Conservation (phyloP, 495 filamentous ascomycete genomes). For the Barbatosphaeria neglecta region DNA sequence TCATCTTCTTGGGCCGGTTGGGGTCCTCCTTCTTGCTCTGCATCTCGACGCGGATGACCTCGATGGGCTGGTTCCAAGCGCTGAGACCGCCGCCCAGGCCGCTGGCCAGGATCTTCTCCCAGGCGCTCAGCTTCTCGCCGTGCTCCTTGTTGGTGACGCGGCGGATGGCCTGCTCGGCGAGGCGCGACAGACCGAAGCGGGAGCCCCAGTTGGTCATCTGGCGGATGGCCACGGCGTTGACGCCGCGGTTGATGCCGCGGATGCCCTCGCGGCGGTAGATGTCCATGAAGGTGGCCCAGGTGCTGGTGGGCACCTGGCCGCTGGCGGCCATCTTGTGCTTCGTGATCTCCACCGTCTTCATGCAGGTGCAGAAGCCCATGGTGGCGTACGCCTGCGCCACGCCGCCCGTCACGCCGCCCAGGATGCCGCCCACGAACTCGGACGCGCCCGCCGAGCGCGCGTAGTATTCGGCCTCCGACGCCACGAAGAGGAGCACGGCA, state of each 20-base stretch:
- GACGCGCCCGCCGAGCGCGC: conserved; percentile 68
- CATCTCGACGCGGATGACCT: conserved; percentile 99
- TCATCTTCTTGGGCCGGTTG: conserved; percentile 97
- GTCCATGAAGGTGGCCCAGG: conserved; percentile 88
- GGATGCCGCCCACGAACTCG: conserved; percentile 80
- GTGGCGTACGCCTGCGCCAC: conserved; percentile 97
- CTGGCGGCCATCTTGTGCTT: conserved; percentile 83
- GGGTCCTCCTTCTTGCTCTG: conserved; percentile 97
- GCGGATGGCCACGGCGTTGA: conserved; percentile 95
- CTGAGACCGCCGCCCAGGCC: conserved; percentile 83
- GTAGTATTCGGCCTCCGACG: conserved; percentile 93
- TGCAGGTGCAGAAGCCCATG: conserved; percentile 99
- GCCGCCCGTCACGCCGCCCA: conserved; percentile 86
- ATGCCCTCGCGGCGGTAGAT: conserved; percentile 95
- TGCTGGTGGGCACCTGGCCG: conserved; percentile 75
- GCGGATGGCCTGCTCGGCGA: conserved; percentile 84
- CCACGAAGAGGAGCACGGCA: conserved; percentile 96
- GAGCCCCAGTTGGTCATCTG: conserved; percentile 99
- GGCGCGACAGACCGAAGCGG: conserved; percentile 81
- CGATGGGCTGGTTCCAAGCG: conserved; percentile 99
- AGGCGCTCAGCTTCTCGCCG: conserved; percentile 56
- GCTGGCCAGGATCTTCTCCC: conserved; percentile 84
- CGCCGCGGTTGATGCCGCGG: conserved; percentile 91
- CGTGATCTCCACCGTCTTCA: conserved; percentile 99
- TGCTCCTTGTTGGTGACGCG: conserved; percentile 69